Evolutionary conservation across 257 asterid species (phyloP).

Genomic region (Salvia miltiorrhiza): DNA sequence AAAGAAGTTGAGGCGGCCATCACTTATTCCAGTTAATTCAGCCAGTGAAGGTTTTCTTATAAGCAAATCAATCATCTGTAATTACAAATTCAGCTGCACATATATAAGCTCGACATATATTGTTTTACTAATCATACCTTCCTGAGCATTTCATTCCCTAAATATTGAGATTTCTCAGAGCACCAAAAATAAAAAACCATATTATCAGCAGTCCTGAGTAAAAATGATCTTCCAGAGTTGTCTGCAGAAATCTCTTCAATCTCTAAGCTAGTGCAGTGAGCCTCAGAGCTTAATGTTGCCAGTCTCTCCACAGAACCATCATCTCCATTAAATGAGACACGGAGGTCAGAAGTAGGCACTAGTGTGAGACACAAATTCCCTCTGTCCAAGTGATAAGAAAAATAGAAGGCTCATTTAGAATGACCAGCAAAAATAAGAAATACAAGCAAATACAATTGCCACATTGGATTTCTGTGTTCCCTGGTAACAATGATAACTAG

Average conservation of each 20-base stretch:
- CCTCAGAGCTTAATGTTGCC: slow-evolving; percentile 38
- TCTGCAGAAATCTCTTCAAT: slow-evolving; percentile 61
- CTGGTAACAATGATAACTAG: not conserved
- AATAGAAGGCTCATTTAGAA: slow-evolving; percentile 2
- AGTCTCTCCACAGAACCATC: slow-evolving; percentile 65
- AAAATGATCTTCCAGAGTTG: slow-evolving; percentile 71
- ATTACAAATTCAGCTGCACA: not conserved
- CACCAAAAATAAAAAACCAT: slow-evolving; percentile 59
- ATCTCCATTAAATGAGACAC: slow-evolving; percentile 71
- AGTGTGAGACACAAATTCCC: slow-evolving; percentile 70
- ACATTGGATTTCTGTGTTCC: not conserved
- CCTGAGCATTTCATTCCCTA: slow-evolving; percentile 62
- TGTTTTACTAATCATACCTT: slow-evolving; percentile 40
- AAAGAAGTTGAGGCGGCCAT: slow-evolving; percentile 65
- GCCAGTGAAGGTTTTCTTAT: slow-evolving; percentile 56
- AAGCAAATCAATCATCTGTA: slow-evolving; percentile 72
- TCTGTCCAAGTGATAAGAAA: slow-evolving; percentile 31
- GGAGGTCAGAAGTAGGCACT: slow-evolving; percentile 67
- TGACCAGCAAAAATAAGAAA: not conserved
- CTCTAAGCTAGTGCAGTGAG: slow-evolving; percentile 35
- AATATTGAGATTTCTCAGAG: slow-evolving; percentile 66
- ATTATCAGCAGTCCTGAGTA: slow-evolving; percentile 32
- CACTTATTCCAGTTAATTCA: slow-evolving; percentile 69
- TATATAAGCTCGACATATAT: not conserved
- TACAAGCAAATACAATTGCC: not conserved